phyloP scores from a whole-genome alignment of 1,284 basidiomycete genomes.

The Ceratobasidium sp. region DNA sequence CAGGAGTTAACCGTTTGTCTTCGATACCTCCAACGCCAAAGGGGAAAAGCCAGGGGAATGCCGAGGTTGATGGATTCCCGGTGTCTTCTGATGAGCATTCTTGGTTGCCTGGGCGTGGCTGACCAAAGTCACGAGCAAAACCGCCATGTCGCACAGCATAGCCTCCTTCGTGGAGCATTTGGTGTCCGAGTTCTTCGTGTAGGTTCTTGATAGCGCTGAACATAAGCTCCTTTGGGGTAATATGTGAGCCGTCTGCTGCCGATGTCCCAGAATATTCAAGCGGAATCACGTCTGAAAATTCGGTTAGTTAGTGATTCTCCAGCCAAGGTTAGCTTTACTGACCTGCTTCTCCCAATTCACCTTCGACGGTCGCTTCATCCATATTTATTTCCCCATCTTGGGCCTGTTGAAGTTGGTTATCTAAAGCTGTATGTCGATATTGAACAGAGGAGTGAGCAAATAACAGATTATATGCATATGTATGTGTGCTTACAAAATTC shows the following conservation, averaged over 20 bases:
- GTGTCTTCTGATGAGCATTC: not conserved
- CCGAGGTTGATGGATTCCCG: conserved; percentile 49
- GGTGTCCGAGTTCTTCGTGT: not conserved
- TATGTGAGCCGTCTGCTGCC: not conserved
- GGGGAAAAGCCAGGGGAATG: conserved; percentile 60
- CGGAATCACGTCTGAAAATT: conserved; percentile 3
- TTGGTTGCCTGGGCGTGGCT: not conserved
- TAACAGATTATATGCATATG: too few species aligned
- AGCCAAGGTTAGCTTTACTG: not conserved
- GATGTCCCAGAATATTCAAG: not conserved
- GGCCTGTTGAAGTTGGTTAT: too few species aligned
- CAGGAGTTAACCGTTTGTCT: conserved; percentile 39
- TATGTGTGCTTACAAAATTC: too few species aligned
- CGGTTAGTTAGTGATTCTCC: too few species aligned
- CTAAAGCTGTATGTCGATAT: too few species aligned
- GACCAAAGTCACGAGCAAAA: conserved; percentile 30
- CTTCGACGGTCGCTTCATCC: too few species aligned
- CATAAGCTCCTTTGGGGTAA: conserved; percentile 35
- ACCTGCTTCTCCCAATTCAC: not conserved
- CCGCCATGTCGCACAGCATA: conserved; percentile 44
- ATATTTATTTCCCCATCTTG: too few species aligned
- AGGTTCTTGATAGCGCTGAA: not conserved
- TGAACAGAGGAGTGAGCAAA: too few species aligned
- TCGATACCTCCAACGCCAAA: conserved; percentile 61
- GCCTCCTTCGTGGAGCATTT: conserved; percentile 22